Base-by-base conservation (phyloP, 345 rosid species). In the Luvunga scandens region DNA sequence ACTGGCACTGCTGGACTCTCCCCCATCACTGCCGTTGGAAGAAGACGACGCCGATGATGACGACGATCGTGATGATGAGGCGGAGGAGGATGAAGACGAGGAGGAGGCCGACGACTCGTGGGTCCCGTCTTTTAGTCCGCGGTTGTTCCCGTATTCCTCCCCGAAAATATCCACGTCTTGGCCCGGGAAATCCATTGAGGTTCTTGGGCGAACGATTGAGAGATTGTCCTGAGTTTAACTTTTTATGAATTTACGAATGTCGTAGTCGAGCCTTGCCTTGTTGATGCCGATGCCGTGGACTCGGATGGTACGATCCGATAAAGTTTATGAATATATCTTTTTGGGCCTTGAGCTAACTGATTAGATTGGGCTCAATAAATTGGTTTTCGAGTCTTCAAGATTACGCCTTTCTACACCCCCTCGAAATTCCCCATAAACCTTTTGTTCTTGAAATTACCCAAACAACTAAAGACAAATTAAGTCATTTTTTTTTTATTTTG, bases 51-150 rank as follows among this genome's bases (percentile, higher is more conserved):
- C 81, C 21, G 86, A 63, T 22, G 83, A 81, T 4, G 86, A 84
- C 9, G 85, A 85, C 18, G 82, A 88, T 45, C 79, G 83, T 4
- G 85, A 81, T 9, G 89, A 84, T 0, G 92, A 88, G 0, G 93
- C 83, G 0, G 92, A 84, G 0, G 92, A 84, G 3, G 93, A 88
- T 0, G 92, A 87, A 18, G 83, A 85, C 16, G 89, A 82, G 2
- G 91, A 87, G 13, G 87, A 83, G 21, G 94, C 87, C 30, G 86
- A 89, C 0, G 95, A 92, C 50, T 83, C 71, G 78, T 50, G 90
- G 38, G 88, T 71, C 7, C 79, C 86, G 71, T 80, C 84, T 62
- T 50, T 33, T 28, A 67, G 63, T 7, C 70, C 81, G 39, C 62
- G 57, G 53, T 75, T 63, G 38, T 73, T 63, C 7, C 67, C 79